Evolutionary conservation across 306 rosid species (phyloP).

Genomic region (Vicia faba): DNA sequence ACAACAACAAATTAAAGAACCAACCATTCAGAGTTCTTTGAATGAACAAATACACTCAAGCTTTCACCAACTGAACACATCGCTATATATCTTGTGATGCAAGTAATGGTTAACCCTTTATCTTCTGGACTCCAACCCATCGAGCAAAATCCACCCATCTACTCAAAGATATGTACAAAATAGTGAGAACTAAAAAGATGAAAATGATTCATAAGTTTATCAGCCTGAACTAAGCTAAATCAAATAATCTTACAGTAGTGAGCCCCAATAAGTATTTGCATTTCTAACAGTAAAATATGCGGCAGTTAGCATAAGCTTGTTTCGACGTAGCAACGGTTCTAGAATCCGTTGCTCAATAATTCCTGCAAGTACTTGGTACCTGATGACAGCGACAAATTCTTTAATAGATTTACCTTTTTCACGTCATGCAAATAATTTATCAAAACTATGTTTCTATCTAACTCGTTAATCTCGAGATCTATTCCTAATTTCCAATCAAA

Average conservation of each 20-base stretch:
- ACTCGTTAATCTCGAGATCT: too few species aligned
- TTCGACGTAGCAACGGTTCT: constrained; percentile 66
- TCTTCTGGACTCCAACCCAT: constrained; percentile 79
- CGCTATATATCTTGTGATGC: constrained; percentile 19
- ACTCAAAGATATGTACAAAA: constrained; percentile 9
- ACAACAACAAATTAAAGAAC: not conserved
- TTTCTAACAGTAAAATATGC: constrained; percentile 71
- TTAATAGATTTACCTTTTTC: not conserved
- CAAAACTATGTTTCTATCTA: too few species aligned
- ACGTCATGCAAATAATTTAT: not conserved
- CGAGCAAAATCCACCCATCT: constrained; percentile 96
- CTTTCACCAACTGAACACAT: not conserved
- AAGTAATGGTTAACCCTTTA: constrained; percentile 40
- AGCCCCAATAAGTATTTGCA: constrained; percentile 85
- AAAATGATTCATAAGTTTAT: not conserved
- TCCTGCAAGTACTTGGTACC: constrained; percentile 86
- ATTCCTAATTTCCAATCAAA: not conserved
- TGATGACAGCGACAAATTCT: constrained; percentile 34
- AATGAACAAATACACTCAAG: constrained; percentile 15
- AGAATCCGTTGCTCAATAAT: constrained; percentile 78
- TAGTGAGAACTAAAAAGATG: constrained; percentile 15
- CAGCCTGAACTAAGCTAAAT: constrained; percentile 12
- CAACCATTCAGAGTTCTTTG: constrained; percentile 14
- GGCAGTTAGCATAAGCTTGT: constrained; percentile 72
- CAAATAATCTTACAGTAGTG: constrained; percentile 62